phyloP scores from a whole-genome alignment of 371 early-diverging fungal species.

The Fennellomyces sp. region DNA sequence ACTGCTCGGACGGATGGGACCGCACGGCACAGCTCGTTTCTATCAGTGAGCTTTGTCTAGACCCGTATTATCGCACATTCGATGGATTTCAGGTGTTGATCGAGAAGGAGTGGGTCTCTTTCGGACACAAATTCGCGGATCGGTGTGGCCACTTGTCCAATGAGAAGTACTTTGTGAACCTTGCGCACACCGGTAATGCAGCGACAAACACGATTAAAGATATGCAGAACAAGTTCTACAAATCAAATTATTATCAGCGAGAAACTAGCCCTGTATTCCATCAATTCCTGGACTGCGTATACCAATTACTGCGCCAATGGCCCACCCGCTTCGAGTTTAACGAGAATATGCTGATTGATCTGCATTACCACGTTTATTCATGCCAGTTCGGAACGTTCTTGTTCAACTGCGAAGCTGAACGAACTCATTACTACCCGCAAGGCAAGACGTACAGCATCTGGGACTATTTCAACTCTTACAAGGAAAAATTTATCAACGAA shows the following conservation, averaged over 20 bases:
- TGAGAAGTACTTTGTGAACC: conserved; percentile 67
- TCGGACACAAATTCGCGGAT: conserved; percentile 95
- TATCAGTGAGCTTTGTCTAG: conserved; percentile 87
- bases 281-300: conserved; percentile 94
- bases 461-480: conserved; percentile 73
- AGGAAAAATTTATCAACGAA: conserved; percentile 53
- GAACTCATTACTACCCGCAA: conserved; percentile 38
- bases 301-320: conserved; percentile 85
- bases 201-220: conserved; percentile 72
- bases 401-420: conserved; percentile 87
- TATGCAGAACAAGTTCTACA: conserved; percentile 73
- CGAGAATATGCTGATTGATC: conserved; percentile 75
- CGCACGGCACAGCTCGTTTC: conserved; percentile 94
- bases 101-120: conserved; percentile 96
- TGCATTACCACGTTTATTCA: conserved; percentile 85
- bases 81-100: conserved; percentile 88
- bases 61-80: conserved; percentile 94
- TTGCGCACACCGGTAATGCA: conserved; percentile 51
- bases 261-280: conserved; percentile 95
- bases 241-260: conserved; percentile 57
- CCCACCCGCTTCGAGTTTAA: conserved; percentile 94
- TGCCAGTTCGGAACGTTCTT: conserved; percentile 95
- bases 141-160: conserved; percentile 89
- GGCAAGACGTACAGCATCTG: conserved; percentile 76
- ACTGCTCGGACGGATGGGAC: conserved; percentile 99